These are phyloP conservation scores for Penicillium janthinellum DNA, from an alignment of 2,329 filamentous ascomycete species.

Conservation along the genomic window DNA sequence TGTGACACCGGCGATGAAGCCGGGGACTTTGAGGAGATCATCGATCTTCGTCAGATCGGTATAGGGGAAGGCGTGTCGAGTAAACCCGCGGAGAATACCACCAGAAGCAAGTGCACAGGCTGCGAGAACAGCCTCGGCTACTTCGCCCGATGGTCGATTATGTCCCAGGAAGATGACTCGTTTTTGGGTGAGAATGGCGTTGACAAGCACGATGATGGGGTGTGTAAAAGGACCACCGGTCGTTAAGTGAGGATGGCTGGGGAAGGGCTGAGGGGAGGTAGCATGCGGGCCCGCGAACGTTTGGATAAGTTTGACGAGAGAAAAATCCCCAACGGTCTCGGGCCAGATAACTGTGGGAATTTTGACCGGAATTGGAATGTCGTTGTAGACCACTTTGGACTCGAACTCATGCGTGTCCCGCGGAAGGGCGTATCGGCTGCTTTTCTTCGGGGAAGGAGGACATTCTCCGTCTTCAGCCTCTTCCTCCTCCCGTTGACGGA, in stretches of 20 bases:
- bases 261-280: constrained; percentile 81
- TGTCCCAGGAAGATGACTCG: constrained; percentile 94
- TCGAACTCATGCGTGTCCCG: constrained; percentile 98
- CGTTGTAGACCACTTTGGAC: constrained; percentile 92
- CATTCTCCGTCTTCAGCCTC: constrained; percentile 35
- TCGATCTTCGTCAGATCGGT: constrained; percentile 98
- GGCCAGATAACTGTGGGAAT: constrained; percentile 90
- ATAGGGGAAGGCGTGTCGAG: constrained; percentile 94
- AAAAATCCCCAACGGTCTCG: constrained; percentile 97
- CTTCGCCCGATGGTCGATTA: constrained; percentile 91
- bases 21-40: constrained; percentile 90
- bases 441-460: constrained; percentile 56
- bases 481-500: constrained; percentile 73
- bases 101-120: constrained; percentile 92
- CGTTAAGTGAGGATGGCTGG: constrained; percentile 86
- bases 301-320: constrained; percentile 93
- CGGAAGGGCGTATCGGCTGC: constrained; percentile 72
- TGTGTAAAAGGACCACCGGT: constrained; percentile 89
- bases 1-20: constrained; percentile 96
- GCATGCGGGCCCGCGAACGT: constrained; percentile 83
- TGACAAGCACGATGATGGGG: constrained; percentile 90
- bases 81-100: constrained; percentile 89
- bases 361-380: constrained; percentile 94
- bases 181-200: constrained; percentile 94
- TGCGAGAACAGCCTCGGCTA: constrained; percentile 96